A percentile compares a stretch with the other conserved stretches of the same genome.
phyloP scores from a whole-genome alignment of 1,139 yeast genomes.

The Suzukiozyma palmioleophila region DNA sequence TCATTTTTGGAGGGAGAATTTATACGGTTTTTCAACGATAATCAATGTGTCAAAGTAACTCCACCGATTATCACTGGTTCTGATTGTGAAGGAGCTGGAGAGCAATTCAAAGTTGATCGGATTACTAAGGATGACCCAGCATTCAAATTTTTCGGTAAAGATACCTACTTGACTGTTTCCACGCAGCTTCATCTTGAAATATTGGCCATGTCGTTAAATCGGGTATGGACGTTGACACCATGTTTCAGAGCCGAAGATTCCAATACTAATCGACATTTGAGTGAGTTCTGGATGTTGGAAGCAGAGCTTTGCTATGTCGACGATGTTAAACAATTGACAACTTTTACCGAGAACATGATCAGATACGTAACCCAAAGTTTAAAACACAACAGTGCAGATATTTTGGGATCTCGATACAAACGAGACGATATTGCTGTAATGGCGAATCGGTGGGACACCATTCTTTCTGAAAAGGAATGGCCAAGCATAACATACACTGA shows the following conservation, averaged over 20 bases:
- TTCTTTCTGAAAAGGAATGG: slow-evolving; percentile 47
- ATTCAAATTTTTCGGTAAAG: slow-evolving; percentile 56
- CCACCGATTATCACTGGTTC: slow-evolving; percentile 87
- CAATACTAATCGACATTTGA: slow-evolving; percentile 84
- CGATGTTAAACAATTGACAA: slow-evolving; percentile 55
- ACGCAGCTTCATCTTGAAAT: slow-evolving; percentile 90
- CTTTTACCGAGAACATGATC: slow-evolving; percentile 67
- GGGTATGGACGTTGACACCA: slow-evolving; percentile 90
- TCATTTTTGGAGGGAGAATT: slow-evolving; percentile 59
- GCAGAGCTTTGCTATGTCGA: slow-evolving; percentile 76
- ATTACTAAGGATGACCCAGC: slow-evolving; percentile 10
- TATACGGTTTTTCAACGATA: slow-evolving; percentile 47
- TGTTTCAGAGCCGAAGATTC: slow-evolving; percentile 93
- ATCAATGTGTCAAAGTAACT: slow-evolving; percentile 63
- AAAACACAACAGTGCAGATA: slow-evolving; percentile 32
- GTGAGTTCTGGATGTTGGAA: slow-evolving; percentile 98
- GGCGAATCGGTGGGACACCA: slow-evolving; percentile 30
- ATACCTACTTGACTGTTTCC: slow-evolving; percentile 79
- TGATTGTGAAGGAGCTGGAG: slow-evolving; percentile 99
- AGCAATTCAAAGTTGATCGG: slow-evolving; percentile 59
- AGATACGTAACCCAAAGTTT: slow-evolving; percentile 45
- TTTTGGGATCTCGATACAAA: slow-evolving; percentile 37
- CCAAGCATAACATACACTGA: slow-evolving; percentile 67
- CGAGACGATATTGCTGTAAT: slow-evolving; percentile 24
- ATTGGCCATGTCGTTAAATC: slow-evolving; percentile 62